Evolutionary conservation across 2,329 filamentous ascomycete genomes (phyloP).

Genomic region (Arthroderma sp.): DNA sequence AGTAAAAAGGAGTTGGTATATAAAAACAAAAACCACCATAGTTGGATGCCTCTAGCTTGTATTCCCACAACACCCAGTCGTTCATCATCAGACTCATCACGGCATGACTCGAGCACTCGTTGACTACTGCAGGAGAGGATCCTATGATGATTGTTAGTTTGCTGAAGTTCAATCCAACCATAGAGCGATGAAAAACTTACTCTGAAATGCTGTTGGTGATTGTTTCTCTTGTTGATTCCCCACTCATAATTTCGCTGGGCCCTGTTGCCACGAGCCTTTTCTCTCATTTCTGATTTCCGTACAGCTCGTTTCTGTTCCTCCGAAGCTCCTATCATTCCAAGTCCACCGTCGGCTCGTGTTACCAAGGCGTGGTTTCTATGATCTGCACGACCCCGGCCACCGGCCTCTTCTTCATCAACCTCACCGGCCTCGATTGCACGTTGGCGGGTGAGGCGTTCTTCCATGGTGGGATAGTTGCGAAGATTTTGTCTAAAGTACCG

Average conservation of each 20-base stretch:
- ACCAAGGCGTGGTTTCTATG: conserved; percentile 42
- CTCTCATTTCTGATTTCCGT: conserved; percentile 53
- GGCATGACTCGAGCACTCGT: neutral
- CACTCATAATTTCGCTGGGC: conserved; percentile 52
- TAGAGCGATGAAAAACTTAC: conserved; percentile 27
- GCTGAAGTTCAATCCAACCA: neutral
- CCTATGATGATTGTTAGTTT: conserved; percentile 22
- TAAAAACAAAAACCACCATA: too few species aligned
- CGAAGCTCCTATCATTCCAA: conserved; percentile 64
- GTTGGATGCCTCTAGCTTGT: too few species aligned
- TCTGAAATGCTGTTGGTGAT: conserved; percentile 65
- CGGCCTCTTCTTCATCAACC: conserved; percentile 36
- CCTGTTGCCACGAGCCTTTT: conserved; percentile 51
- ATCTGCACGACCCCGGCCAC: conserved; percentile 13
- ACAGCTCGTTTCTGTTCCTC: conserved; percentile 62
- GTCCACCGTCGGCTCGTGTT: conserved; percentile 56
- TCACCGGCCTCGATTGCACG: conserved; percentile 43
- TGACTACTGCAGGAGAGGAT: conserved; percentile 40
- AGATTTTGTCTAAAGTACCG: conserved; percentile 90
- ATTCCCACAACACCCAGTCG: too few species aligned
- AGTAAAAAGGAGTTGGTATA: neutral
- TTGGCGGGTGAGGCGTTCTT: conserved; percentile 56
- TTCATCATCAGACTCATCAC: conserved; percentile 10
- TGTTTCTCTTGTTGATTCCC: conserved; percentile 58
- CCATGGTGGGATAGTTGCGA: conserved; percentile 63